phyloP scores from a whole-genome alignment of 1,284 basidiomycete genomes.

The Cryptococcus sp. region DNA sequence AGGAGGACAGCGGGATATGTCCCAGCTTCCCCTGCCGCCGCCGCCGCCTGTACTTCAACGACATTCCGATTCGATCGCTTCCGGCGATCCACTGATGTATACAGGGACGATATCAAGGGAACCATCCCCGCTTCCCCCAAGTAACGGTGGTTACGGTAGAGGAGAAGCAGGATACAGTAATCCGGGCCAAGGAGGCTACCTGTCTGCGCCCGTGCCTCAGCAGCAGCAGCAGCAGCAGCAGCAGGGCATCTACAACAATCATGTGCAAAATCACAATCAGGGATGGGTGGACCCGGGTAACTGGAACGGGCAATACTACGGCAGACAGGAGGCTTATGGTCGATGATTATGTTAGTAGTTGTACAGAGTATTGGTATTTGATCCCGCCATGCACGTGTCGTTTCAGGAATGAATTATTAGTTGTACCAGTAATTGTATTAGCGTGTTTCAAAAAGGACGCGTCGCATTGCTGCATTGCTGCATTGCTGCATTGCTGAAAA shows the following conservation, averaged over 20 bases:
- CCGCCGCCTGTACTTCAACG: slow-evolving; percentile 5
- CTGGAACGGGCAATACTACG: slow-evolving; percentile 49
- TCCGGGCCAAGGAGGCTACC: slow-evolving; percentile 6
- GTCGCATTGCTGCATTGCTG: no score
- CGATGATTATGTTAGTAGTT: slow-evolving; percentile 11
- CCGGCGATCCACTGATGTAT: slow-evolving; percentile 19
- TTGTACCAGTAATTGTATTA: no score
- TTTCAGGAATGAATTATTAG: no score
- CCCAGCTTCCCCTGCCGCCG: slow-evolving; percentile 13
- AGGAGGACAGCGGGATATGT: slow-evolving; percentile 8
- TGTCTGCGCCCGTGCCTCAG: neutral
- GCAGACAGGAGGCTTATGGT: slow-evolving; percentile 26
- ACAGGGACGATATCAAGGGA: slow-evolving; percentile 17
- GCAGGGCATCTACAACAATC: slow-evolving; percentile 6
- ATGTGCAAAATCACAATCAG: slow-evolving; percentile 9
- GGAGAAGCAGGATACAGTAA: slow-evolving; percentile 5
- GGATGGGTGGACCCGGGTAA: slow-evolving; percentile 42
- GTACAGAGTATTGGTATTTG: neutral
- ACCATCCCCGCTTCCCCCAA: slow-evolving; percentile 9
- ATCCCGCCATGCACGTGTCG: no score
- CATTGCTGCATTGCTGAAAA: no score
- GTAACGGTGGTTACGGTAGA: neutral
- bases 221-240: neutral
- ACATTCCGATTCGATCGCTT: slow-evolving; percentile 18
- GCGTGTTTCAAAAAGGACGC: no score